Evolutionary conservation across 331 rosid species (phyloP).

Genomic region (Arachis monticola): DNA sequence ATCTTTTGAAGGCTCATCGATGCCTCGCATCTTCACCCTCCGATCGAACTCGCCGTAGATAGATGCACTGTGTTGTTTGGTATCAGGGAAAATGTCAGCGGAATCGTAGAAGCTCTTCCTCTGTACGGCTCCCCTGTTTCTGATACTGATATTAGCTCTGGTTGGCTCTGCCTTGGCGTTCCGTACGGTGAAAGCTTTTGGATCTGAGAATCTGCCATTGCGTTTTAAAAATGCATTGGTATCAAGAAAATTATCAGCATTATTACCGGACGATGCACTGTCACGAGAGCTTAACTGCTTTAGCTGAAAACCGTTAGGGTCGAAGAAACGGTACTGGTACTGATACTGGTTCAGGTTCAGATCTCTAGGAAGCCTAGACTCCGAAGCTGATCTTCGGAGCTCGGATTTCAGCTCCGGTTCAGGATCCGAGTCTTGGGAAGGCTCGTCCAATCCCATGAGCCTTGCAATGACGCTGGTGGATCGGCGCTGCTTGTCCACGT

Average conservation of each 20-base stretch:
- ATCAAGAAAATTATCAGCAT: not conserved
- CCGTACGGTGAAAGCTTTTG: constrained; percentile 37
- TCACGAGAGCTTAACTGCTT: constrained; percentile 38
- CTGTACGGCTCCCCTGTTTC: constrained; percentile 57
- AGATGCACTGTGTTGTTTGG: constrained; percentile 59
- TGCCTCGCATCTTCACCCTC: constrained; percentile 77
- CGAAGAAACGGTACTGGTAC: constrained; percentile 49
- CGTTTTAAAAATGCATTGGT: constrained; percentile 25
- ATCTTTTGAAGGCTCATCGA: constrained; percentile 75
- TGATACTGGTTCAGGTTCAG: constrained; percentile 15
- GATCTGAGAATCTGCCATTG: constrained; percentile 39
- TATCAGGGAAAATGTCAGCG: constrained; percentile 81
- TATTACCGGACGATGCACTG: not conserved
- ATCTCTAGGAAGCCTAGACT: constrained; percentile 79
- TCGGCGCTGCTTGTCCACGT: constrained; percentile 63
- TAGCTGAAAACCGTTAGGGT: constrained; percentile 51
- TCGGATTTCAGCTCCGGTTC: constrained; percentile 44
- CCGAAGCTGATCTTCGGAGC: constrained; percentile 91
- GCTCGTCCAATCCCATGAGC: constrained; percentile 83
- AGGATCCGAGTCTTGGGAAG: constrained; percentile 56
- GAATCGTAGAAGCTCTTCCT: constrained; percentile 81
- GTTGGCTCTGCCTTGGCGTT: constrained; percentile 36
- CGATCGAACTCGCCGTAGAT: constrained; percentile 68
- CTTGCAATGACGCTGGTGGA: constrained; percentile 93
- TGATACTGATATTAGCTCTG: constrained; percentile 37